Conservation (phyloP, 2,329 filamentous ascomycete species). For the Stylonectria norvegica region DNA sequence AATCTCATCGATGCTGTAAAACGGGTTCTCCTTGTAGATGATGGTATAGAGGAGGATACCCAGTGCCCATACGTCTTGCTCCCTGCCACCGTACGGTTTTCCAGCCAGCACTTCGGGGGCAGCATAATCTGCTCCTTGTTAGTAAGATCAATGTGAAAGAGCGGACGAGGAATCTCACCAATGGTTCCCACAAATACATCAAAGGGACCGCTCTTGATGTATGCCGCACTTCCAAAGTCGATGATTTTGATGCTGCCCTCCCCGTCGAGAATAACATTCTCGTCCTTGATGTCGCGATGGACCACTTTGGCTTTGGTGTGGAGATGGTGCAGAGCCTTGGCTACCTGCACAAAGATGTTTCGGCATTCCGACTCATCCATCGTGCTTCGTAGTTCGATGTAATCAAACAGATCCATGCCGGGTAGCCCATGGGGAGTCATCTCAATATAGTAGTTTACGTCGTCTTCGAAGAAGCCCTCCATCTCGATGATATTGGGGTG, state of each 20-base stretch:
- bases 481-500: constrained; percentile 72
- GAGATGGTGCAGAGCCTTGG: constrained; percentile 82
- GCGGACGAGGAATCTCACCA: no score
- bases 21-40: constrained; percentile 98
- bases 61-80: constrained; percentile 97
- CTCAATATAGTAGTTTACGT: constrained; percentile 96
- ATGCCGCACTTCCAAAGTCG: constrained; percentile 96
- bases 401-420: constrained; percentile 98
- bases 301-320: constrained; percentile 90
- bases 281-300: constrained; percentile 97
- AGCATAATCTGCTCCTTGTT: constrained; percentile 71
- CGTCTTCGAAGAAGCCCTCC: constrained; percentile 73
- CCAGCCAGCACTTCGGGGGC: constrained; percentile 96
- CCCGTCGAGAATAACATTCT: constrained; percentile 94
- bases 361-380: constrained; percentile 95
- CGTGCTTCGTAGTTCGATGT: constrained; percentile 91
- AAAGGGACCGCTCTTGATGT: constrained; percentile 97
- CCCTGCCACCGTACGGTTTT: constrained; percentile 87
- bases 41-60: constrained; percentile 98
- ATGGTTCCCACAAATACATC: constrained; percentile 99
- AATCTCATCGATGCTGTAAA: constrained; percentile 98
- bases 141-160: constrained; percentile 11
- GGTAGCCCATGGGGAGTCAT: constrained; percentile 94
- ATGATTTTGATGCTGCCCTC: constrained; percentile 96
- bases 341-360: constrained; percentile 93